These are phyloP conservation scores for Sporobolomyces phaffii DNA, from an alignment of 768 basidiomycete genomes.

Conservation along the genomic window DNA sequence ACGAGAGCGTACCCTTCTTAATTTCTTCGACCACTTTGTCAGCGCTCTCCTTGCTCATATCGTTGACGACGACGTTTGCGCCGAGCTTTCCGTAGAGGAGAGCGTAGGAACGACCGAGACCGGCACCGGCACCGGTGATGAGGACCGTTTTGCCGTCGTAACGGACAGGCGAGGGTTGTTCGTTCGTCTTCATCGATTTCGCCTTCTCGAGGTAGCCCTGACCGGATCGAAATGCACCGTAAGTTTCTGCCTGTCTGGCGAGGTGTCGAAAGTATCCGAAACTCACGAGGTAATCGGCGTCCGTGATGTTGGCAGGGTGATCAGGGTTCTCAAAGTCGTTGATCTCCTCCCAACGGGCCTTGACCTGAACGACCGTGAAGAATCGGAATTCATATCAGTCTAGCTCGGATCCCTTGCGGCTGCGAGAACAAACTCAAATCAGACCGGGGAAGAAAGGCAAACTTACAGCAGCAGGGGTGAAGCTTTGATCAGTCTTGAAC, in stretches of 20 bases:
- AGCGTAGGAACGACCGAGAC: conserved; percentile 85
- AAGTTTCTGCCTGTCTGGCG: no score
- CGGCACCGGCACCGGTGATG: conserved; percentile 89
- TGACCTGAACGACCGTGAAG: conserved; percentile 56
- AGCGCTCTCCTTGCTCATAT: conserved; percentile 80
- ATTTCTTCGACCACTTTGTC: conserved; percentile 81
- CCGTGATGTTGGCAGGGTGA: conserved; percentile 40
- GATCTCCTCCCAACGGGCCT: conserved; percentile 73
- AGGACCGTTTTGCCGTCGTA: conserved; percentile 88
- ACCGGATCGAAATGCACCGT: no score
- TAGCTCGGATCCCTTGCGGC: background rate
- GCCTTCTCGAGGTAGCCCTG: conserved; percentile 60
- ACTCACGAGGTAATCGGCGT: conserved; percentile 54
- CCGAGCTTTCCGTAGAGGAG: conserved; percentile 84
- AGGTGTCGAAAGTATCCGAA: background rate
- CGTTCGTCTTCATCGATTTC: conserved; percentile 60
- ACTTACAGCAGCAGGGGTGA: conserved; percentile 86
- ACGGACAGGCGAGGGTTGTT: conserved; percentile 64
- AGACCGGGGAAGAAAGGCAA: background rate
- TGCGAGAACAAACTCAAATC: no score
- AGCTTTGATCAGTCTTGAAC: conserved; percentile 81
- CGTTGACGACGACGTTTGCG: conserved; percentile 95
- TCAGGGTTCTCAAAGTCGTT: conserved; percentile 64
- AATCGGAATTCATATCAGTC: no score
- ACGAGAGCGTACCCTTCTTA: conserved; percentile 59